Conservation (phyloP, 2,329 filamentous ascomycete genomes). For the Colletotrichum agaves region DNA sequence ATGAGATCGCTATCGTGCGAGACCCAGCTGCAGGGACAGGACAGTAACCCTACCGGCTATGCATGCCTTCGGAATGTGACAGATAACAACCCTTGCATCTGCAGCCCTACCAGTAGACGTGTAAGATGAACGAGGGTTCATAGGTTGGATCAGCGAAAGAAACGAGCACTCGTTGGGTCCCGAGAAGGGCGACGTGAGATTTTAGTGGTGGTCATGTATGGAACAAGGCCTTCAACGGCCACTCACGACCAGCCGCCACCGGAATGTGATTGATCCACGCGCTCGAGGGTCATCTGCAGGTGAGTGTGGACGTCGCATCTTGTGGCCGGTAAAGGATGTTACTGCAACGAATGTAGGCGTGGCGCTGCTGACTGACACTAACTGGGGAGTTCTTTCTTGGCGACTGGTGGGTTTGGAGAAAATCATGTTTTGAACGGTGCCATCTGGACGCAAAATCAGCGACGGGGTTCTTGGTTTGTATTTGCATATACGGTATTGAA, state of each 20-base stretch:
- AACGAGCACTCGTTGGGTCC: not conserved
- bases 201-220: slow-evolving; percentile 27
- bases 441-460: not conserved
- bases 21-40: slow-evolving; percentile 21
- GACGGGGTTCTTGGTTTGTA: not conserved
- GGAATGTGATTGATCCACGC: slow-evolving; percentile 12
- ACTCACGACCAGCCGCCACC: not conserved
- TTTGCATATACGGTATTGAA: not conserved
- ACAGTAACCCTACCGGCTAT: not conserved
- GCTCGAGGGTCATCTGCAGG: not conserved
- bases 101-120: slow-evolving; percentile 26
- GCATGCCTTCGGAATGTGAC: slow-evolving; percentile 9
- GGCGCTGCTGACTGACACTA: slow-evolving; percentile 25
- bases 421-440: not conserved
- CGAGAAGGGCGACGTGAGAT: slow-evolving; percentile 34
- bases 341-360: slow-evolving; percentile 4
- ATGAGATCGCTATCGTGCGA: slow-evolving; percentile 3
- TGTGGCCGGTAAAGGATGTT: slow-evolving; percentile 9
- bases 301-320: not conserved
- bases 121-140: not conserved
- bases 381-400: not conserved
- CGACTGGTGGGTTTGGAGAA: not conserved
- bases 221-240: slow-evolving; percentile 17
- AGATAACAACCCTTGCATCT: slow-evolving; percentile 1
- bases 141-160: slow-evolving; percentile 7